phyloP scores from a whole-genome alignment of 177 flowering plant species.

The Vitis hybrid region DNA sequence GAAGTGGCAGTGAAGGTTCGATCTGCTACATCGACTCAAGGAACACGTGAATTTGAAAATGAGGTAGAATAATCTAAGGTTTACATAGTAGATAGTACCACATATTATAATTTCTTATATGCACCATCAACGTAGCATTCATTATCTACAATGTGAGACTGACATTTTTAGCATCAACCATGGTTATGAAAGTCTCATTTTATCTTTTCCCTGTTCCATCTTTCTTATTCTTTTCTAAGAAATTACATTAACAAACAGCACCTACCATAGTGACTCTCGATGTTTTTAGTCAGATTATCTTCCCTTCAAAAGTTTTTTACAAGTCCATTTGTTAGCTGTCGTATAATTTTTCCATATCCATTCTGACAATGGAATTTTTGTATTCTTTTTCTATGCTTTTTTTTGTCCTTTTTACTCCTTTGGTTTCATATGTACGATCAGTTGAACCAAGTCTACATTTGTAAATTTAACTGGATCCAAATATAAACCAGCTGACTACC shows the following conservation, averaged over 20 bases:
- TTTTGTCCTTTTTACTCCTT: not conserved
- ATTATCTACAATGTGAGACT: too few species aligned
- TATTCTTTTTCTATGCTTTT: not conserved
- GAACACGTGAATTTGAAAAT: constrained; percentile 82
- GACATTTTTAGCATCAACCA: too few species aligned
- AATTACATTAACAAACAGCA: too few species aligned
- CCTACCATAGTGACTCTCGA: too few species aligned
- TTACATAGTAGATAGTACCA: not conserved
- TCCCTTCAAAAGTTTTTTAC: not conserved
- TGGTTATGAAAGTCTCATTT: too few species aligned
- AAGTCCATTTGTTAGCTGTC: not conserved
- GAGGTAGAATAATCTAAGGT: constrained; percentile 43
- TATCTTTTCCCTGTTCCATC: too few species aligned
- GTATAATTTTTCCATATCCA: not conserved
- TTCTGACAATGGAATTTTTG: not conserved
- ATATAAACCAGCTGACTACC: not conserved
- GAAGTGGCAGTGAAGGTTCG: constrained; percentile 89
- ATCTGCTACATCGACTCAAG: constrained; percentile 81
- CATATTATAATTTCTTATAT: not conserved
- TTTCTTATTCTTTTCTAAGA: too few species aligned
- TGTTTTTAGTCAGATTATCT: too few species aligned
- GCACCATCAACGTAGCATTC: too few species aligned
- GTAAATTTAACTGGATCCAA: not conserved
- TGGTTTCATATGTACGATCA: not conserved
- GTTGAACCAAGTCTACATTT: too few species aligned